Evolutionary conservation across 2,329 filamentous ascomycete genomes (phyloP).

Genomic region (Diaporthe australafricana): DNA sequence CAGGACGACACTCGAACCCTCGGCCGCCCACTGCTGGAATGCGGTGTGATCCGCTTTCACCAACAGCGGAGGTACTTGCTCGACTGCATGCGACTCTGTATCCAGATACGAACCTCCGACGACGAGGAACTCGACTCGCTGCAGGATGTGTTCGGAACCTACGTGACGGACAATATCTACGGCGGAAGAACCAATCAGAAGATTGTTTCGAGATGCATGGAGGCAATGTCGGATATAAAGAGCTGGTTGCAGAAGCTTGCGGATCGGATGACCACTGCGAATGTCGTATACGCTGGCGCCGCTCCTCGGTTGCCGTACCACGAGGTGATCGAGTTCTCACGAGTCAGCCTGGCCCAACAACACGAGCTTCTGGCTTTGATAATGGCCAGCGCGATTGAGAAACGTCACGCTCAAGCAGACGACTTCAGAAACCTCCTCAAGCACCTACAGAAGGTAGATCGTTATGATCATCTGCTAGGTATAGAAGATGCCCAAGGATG

Average conservation of each 20-base stretch:
- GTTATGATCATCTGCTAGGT: constrained; percentile 76
- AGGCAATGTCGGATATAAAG: constrained; percentile 81
- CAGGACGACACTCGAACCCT: constrained; percentile 75
- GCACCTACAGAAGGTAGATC: constrained; percentile 76
- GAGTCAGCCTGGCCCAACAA: constrained; percentile 83
- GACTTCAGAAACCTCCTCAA: constrained; percentile 82
- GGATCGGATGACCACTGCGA: constrained; percentile 81
- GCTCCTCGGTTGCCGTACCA: constrained; percentile 67
- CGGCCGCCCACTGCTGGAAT: constrained; percentile 80
- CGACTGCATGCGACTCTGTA: constrained; percentile 83
- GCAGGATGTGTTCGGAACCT: constrained; percentile 62
- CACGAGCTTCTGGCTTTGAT: constrained; percentile 91
- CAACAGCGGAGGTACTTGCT: constrained; percentile 85
- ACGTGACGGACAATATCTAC: constrained; percentile 68
- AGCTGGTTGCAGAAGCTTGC: constrained; percentile 79
- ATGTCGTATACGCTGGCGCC: constrained; percentile 76
- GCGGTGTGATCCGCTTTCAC: constrained; percentile 89
- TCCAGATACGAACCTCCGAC: constrained; percentile 75
- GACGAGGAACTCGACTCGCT: constrained; percentile 63
- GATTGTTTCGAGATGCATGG: constrained; percentile 80
- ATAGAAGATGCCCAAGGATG: constrained; percentile 39
- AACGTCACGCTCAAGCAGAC: constrained; percentile 73
- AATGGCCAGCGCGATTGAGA: constrained; percentile 81
- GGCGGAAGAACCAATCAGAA: constrained; percentile 59
- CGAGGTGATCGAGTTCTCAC: constrained; percentile 85